Conservation (phyloP, 306 rosid genomes). For the Hippophae rhamnoides region DNA sequence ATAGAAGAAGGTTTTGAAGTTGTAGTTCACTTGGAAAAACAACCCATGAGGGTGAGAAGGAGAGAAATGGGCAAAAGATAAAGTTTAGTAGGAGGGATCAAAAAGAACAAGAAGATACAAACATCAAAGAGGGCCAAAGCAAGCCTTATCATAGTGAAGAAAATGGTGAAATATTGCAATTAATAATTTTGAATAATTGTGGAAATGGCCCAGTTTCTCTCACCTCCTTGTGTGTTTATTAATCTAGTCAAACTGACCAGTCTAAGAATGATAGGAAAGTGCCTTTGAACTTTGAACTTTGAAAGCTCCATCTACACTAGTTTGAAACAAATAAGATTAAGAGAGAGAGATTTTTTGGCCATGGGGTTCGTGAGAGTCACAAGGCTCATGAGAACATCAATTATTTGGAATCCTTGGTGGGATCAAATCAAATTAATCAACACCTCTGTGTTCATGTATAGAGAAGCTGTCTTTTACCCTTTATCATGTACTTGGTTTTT, state of each 20-base stretch:
- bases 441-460: no score
- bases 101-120: background rate
- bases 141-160: constrained; percentile 22
- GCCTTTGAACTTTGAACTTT: constrained; percentile 52
- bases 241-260: constrained; percentile 64
- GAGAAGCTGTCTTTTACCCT: background rate
- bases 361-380: constrained; percentile 21
- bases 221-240: constrained; percentile 6
- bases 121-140: constrained; percentile 17
- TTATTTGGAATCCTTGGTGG: constrained; percentile 6
- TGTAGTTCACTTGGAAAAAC: constrained; percentile 28
- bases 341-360: background rate
- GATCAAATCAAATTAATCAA: background rate
- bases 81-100: background rate
- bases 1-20: constrained; percentile 11
- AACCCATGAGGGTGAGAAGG: constrained; percentile 25
- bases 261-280: constrained; percentile 22
- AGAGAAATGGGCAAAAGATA: constrained; percentile 4
- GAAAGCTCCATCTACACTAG: constrained; percentile 14
- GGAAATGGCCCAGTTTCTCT: constrained; percentile 33
- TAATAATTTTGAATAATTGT: constrained; percentile 29
- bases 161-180: constrained; percentile 23
- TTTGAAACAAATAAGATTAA: constrained; percentile 8
- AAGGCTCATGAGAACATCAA: constrained; percentile 22
- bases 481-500: no score